Conservation (phyloP, 371 early-diverging fungal species). For the Mortierella polycephala region DNA sequence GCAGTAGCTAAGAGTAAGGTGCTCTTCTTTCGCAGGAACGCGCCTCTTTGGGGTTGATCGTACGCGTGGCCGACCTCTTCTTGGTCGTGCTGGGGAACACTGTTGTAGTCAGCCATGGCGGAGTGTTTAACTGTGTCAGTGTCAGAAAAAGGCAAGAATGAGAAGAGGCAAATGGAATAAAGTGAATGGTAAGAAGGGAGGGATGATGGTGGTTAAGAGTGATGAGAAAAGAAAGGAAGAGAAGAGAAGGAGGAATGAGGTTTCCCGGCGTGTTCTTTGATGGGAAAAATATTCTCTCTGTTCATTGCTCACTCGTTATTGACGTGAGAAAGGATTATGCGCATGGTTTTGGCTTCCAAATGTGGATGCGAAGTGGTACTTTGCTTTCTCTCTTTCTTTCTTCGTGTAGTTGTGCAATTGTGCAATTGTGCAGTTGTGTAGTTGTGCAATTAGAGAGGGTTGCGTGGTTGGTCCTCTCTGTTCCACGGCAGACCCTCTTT, state of each 20-base stretch:
- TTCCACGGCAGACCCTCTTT: no score
- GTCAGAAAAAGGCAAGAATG: constrained; percentile 2
- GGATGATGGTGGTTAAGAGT: background rate
- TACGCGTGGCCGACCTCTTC: constrained; percentile 48
- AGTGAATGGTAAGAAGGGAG: background rate
- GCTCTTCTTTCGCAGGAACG: constrained; percentile 40
- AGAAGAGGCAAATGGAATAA: background rate
- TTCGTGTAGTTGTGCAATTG: no score
- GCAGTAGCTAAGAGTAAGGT: constrained; percentile 38
- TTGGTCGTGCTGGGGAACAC: constrained; percentile 44
- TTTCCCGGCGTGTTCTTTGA: no score
- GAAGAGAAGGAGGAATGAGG: background rate
- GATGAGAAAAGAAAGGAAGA: background rate
- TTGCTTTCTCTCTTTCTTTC: no score
- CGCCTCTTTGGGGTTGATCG: constrained; percentile 15
- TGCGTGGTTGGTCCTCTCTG: no score
- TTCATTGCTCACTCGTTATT: no score
- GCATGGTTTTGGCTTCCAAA: no score
- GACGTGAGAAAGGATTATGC: no score
- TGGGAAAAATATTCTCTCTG: no score
- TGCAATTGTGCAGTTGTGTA: no score
- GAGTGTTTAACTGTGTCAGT: background rate
- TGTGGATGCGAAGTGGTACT: no score
- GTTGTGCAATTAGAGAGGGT: no score
- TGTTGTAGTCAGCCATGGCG: constrained; percentile 46